These are phyloP conservation scores for Parafenestella ontariensis DNA, from an alignment of 2,329 filamentous ascomycete genomes.

Conservation along the genomic window DNA sequence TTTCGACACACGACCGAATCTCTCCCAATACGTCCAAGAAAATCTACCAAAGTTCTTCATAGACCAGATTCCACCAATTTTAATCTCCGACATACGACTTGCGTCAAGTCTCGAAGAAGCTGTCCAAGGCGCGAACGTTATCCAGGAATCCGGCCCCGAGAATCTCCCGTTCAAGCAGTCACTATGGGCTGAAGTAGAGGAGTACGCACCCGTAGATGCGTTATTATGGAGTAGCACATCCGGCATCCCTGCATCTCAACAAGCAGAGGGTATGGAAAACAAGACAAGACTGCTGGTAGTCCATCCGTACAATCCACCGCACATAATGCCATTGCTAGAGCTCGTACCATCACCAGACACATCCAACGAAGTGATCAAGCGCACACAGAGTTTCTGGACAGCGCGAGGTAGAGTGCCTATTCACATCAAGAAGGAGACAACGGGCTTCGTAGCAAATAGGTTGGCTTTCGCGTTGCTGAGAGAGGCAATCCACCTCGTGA, in stretches of 20 bases:
- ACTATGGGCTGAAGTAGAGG: conserved; percentile 61
- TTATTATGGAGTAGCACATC: conserved; percentile 66
- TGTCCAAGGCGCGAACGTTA: conserved; percentile 56
- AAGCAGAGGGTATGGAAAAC: conserved; percentile 54
- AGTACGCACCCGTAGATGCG: conserved; percentile 52
- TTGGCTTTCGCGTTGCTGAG: conserved; percentile 64
- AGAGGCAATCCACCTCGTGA: conserved; percentile 63
- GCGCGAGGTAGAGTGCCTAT: conserved; percentile 55
- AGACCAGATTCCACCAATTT: conserved; percentile 5
- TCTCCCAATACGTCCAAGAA: conserved; percentile 52
- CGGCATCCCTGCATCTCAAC: conserved; percentile 63
- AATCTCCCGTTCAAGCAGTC: conserved; percentile 58
- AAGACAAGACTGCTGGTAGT: conserved; percentile 60
- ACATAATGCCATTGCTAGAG: conserved; percentile 67
- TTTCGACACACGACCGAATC: conserved; percentile 59
- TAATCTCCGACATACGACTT: conserved; percentile 46
- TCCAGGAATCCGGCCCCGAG: conserved; percentile 68
- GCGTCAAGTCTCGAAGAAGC: conserved; percentile 49
- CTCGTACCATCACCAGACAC: conserved; percentile 61
- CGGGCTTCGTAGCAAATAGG: conserved; percentile 65
- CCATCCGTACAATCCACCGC: conserved; percentile 68
- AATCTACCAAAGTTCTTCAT: conserved; percentile 55
- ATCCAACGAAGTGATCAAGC: conserved; percentile 43
- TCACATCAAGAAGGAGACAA: conserved; percentile 58
- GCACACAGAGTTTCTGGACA: conserved; percentile 57